A percentile compares a stretch with the other conserved stretches of the same genome.
phyloP scores from a whole-genome alignment of 1,139 yeast genomes.

The Chernovozyma aurita region DNA sequence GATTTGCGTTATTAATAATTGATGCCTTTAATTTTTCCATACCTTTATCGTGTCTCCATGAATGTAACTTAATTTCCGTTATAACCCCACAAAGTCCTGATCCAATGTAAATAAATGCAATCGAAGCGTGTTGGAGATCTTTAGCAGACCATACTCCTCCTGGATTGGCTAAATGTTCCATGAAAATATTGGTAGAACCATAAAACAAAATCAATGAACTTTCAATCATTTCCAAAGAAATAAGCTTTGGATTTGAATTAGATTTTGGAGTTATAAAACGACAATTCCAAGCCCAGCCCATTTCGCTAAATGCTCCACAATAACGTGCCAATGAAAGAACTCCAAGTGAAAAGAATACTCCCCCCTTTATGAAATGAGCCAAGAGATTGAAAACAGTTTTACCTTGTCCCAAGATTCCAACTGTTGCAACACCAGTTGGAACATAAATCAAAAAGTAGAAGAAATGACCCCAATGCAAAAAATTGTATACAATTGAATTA shows the following conservation, averaged over 20 bases:
- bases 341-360: slow-evolving; percentile 77
- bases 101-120: slow-evolving; percentile 92
- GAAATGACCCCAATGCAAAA: slow-evolving; percentile 64
- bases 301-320: slow-evolving; percentile 69
- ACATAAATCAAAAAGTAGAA: slow-evolving; percentile 56
- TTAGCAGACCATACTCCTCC: slow-evolving; percentile 87
- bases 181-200: slow-evolving; percentile 81
- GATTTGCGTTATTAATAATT: background rate
- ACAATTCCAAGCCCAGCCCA: slow-evolving; percentile 93
- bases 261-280: slow-evolving; percentile 34
- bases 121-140: slow-evolving; percentile 91
- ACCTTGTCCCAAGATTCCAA: slow-evolving; percentile 65
- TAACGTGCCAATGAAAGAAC: slow-evolving; percentile 75
- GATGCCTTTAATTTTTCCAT: slow-evolving; percentile 17
- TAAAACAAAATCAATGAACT: slow-evolving; percentile 75
- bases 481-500: slow-evolving; percentile 36
- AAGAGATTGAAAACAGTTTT: slow-evolving; percentile 67
- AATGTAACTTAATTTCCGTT: slow-evolving; percentile 54
- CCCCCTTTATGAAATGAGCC: slow-evolving; percentile 96
- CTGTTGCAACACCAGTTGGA: slow-evolving; percentile 74
- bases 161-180: slow-evolving; percentile 75
- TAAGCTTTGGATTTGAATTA: slow-evolving; percentile 48
- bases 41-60: slow-evolving; percentile 45
- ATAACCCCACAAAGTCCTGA: slow-evolving; percentile 89
- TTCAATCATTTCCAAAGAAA: slow-evolving; percentile 86